A percentile compares a stretch with the other conserved stretches of the same genome.
Conservation (phyloP, 164 flowering plant genomes). For the Vitis cinerea region DNA sequence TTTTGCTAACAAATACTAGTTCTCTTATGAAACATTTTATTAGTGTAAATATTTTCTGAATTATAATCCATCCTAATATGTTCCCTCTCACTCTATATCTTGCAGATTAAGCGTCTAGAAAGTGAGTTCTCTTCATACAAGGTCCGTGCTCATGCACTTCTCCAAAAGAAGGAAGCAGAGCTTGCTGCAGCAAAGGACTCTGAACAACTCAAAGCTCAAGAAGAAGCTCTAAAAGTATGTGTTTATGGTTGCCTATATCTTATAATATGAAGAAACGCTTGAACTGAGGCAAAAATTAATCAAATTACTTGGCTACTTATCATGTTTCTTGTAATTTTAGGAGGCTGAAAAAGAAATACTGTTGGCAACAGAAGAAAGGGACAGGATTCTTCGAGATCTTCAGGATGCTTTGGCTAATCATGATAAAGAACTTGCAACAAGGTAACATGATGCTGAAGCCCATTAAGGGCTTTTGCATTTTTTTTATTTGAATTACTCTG, state of each 20-base stretch:
- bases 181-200: constrained; percentile 80
- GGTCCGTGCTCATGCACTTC: constrained; percentile 93
- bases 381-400: constrained; percentile 70
- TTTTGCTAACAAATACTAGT: background rate
- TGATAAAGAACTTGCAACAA: constrained; percentile 67
- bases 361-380: constrained; percentile 64
- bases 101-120: constrained; percentile 76
- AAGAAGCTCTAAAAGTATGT: constrained; percentile 82
- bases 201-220: constrained; percentile 73
- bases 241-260: constrained; percentile 1
- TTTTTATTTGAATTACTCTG: too few relatives aligned
- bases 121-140: constrained; percentile 89
- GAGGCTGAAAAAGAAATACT: constrained; percentile 77
- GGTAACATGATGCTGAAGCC: constrained; percentile 34
- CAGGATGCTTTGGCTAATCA: constrained; percentile 53
- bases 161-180: constrained; percentile 93
- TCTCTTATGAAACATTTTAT: background rate
- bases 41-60: background rate
- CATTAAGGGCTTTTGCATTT: background rate
- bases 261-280: constrained; percentile 3
- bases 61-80: background rate
- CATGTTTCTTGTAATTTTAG: constrained; percentile 31
- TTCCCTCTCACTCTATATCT: constrained; percentile 4
- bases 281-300: background rate
- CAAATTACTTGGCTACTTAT: background rate